Base-by-base conservation (phyloP, 2,329 filamentous ascomycete species). In the Aspergillus brasiliensis region DNA sequence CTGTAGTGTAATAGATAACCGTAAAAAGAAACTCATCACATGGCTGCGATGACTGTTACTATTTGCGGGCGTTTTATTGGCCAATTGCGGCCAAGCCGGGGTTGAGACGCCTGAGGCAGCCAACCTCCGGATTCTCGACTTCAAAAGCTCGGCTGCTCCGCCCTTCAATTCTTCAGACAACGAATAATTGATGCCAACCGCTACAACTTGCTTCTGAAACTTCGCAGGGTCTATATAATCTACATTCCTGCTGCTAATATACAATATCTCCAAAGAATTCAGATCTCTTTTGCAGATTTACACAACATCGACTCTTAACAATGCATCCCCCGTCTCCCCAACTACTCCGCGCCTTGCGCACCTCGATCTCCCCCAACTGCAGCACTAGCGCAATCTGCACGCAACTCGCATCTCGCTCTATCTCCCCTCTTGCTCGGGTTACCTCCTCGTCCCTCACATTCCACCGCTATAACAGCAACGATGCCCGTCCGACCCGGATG, bases 261-360 rank as follows among this genome's bases (percentile, higher is more conserved):
- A 44, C 13, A 21, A 8, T 21, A 13, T 21, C 4, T 5, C 8
- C 10, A 44, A 19, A n/a, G 5, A 44, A 13, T 11, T 19, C 5
- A 44, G 17, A 19, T 3, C 2, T 5, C 19, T 10, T 10, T 47
- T 21, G 10, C 10, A 53, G 13, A 31, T 2, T 17, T 10, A 21
- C 37, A 44, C 21, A 21, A 53, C 46, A 46, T 17, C 23, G 3
- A 28, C 25, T 11, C 11, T n/a, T n/a, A 28, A 65, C 27, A 56
- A 78, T 78, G 76, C 71, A 76, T 49, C 60, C 76, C 10, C 78
- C 78, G 58, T 79, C 78, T 0, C 59, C 71, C 34, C 76, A 79
- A 56, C 74, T 80, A 31, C 75, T 80, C 46, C 74, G 77, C 57
- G 75, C 75, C 31, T 61, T 81, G 60, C 77, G 77, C 60, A 71